Evolutionary conservation across 306 rosid species (phyloP), one percentile per base, ranked within the genome.

Genomic region (Psophocarpus tetragonolobus): DNA sequence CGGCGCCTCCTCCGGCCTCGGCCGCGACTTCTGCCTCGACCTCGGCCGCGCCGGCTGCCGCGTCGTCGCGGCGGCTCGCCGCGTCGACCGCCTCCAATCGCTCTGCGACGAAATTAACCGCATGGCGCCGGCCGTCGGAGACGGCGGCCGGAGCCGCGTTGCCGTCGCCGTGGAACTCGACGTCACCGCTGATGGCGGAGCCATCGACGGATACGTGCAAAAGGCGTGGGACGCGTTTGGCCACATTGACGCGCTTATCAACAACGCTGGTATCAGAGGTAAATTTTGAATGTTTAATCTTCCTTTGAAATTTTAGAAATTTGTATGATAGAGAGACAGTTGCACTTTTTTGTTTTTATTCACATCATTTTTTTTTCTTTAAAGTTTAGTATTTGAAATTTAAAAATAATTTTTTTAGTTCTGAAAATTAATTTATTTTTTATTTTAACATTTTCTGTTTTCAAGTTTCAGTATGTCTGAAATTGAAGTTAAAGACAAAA

Each of bases 141-240:
- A 44, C 1, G 7, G 29, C 8, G 21, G 12, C 2, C 27, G 68
- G 4, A 50, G 65, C 63, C 71, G 13, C 67, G 74, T 89, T 1
- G 93, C 96, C 0, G 80, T 82, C 17, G 93, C 90, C 5, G 87
- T 90, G 71, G 93, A 88, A 77, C 91, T 92, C 9, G 96, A 93
- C 73, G 74, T 91, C 21, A 29, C 75, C n/a, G 88, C 90, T 18
- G 90, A 86, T 18, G 96, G 83, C 9, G 3, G 81, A 1, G 70
- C 79, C 51, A 75, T 93, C 9, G 85, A 89, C 15, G 58, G 60
- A 36, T 85, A 87, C 32, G 90, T 91, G 14, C 80, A 58, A 79
- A 84, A 78, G 78, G 97, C 97, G 6, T 93, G 97, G 96, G 85
- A 88, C 7, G 87, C 92, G 6, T 93, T 93, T 76, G 97, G 97